phyloP scores from a whole-genome alignment of 176 grass and related monocot genomes.

The Triticum monococcum region DNA sequence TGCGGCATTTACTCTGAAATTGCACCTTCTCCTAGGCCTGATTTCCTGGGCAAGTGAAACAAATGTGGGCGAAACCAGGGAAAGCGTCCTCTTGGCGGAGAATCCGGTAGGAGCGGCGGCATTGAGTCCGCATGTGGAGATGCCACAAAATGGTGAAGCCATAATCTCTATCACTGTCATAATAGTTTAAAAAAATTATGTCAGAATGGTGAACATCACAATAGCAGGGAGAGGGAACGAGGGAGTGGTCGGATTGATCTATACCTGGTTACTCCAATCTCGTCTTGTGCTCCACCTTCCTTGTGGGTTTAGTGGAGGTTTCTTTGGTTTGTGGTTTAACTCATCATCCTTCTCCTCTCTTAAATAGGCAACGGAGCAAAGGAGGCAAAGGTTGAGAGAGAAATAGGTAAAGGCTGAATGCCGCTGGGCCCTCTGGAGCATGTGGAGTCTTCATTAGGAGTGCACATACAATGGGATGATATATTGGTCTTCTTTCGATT shows the following conservation, averaged over 20 bases:
- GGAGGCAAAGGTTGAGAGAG: not conserved
- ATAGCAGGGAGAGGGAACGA: not conserved
- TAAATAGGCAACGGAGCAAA: not conserved
- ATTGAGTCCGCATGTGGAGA: slow-evolving; percentile 25
- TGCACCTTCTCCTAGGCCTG: slow-evolving; percentile 32
- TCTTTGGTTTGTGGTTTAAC: not conserved
- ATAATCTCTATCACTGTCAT: not conserved
- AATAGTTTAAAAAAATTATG: not conserved
- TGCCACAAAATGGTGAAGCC: slow-evolving; percentile 24
- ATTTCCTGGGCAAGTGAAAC: slow-evolving; percentile 14
- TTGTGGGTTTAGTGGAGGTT: not conserved
- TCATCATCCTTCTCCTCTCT: not conserved
- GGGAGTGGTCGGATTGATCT: not conserved
- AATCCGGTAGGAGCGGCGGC: not conserved
- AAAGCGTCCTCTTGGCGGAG: slow-evolving; percentile 2
- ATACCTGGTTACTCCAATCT: not conserved
- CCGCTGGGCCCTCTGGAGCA: not conserved
- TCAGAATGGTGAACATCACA: not conserved
- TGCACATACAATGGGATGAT: not conserved
- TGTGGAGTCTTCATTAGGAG: not conserved
- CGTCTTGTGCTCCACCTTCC: not conserved
- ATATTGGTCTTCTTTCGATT: not conserved
- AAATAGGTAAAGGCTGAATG: not conserved
- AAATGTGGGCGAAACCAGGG: not conserved
- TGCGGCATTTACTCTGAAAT: slow-evolving; percentile 42